These are phyloP conservation scores for Podaxis sp. DNA, from an alignment of 768 basidiomycete species.

Conservation along the genomic window DNA sequence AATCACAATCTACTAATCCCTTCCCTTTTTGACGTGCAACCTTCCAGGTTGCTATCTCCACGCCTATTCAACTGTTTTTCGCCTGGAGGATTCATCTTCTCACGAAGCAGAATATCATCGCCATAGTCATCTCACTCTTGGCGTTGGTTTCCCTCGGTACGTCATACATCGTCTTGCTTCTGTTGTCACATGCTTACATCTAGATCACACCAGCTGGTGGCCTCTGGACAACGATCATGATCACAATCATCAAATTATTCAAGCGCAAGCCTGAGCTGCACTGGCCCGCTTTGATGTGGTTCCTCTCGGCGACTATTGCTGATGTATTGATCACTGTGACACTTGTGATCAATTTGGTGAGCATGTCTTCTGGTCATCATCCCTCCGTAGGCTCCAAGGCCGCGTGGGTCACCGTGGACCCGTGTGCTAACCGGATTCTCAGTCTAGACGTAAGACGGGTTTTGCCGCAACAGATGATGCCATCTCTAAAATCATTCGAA, in stretches of 20 bases:
- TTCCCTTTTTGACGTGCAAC: neutral
- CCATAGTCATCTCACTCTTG: slow-evolving; percentile 31
- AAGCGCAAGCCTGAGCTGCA: slow-evolving; percentile 43
- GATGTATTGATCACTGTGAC: slow-evolving; percentile 42
- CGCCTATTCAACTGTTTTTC: slow-evolving; percentile 48
- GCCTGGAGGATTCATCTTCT: slow-evolving; percentile 43
- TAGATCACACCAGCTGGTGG: slow-evolving; percentile 33
- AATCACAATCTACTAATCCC: neutral
- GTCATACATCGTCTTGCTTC: slow-evolving; percentile 1
- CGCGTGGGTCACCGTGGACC: neutral
- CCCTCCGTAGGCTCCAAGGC: neutral
- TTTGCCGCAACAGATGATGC: slow-evolving; percentile 43
- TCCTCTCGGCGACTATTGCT: slow-evolving; percentile 40
- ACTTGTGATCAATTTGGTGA: slow-evolving; percentile 37
- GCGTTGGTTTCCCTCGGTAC: slow-evolving; percentile 36
- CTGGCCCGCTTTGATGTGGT: slow-evolving; percentile 44
- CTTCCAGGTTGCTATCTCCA: slow-evolving; percentile 41
- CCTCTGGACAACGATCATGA: slow-evolving; percentile 38
- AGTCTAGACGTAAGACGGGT: slow-evolving; percentile 40
- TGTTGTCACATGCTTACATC: neutral
- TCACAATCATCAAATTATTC: slow-evolving; percentile 36
- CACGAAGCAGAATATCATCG: slow-evolving; percentile 37
- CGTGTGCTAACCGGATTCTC: neutral
- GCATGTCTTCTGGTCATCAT: slow-evolving; percentile 7
- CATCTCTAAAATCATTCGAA: slow-evolving; percentile 36